These are phyloP conservation scores for Kodamaea sagamina DNA, from an alignment of 805 yeast species.

Conservation along the genomic window DNA sequence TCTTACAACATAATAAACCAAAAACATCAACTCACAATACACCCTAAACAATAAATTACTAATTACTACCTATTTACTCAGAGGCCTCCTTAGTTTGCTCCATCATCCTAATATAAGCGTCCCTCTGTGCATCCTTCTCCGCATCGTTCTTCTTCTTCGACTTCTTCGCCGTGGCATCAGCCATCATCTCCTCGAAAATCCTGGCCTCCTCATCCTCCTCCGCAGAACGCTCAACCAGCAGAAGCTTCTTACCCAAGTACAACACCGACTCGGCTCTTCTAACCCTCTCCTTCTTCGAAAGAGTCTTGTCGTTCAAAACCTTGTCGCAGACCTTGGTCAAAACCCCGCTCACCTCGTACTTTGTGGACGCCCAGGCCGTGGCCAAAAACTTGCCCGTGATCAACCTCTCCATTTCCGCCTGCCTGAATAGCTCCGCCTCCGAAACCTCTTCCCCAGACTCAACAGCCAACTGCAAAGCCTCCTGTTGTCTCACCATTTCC, in stretches of 20 bases:
- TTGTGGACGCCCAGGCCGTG: conserved; percentile 94
- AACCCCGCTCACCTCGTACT: conserved; percentile 83
- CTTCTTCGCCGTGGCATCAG: conserved; percentile 71
- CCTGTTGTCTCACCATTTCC: conserved; percentile 73
- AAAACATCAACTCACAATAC: no score
- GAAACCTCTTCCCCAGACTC: conserved; percentile 34
- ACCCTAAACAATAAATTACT: no score
- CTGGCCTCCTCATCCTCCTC: conserved; percentile 93
- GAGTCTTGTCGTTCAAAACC: conserved; percentile 54
- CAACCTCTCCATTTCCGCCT: conserved; percentile 74
- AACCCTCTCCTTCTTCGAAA: conserved; percentile 60
- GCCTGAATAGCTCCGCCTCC: conserved; percentile 37
- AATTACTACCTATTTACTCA: no score
- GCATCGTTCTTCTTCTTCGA: conserved; percentile 23
- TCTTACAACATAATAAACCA: no score
- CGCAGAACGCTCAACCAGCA: conserved; percentile 65
- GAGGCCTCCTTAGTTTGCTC: neutral
- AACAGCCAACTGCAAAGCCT: conserved; percentile 31
- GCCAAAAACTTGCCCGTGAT: conserved; percentile 88
- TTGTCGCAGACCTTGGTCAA: conserved; percentile 69
- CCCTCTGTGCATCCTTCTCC: conserved; percentile 5
- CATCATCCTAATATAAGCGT: conserved; percentile 4
- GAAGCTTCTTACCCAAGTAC: conserved; percentile 70
- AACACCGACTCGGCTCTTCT: conserved; percentile 79
- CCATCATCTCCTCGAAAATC: conserved; percentile 88